Evolutionary conservation across 768 basidiomycete genomes (phyloP).

Genomic region (Boletus vinaceobasis): DNA sequence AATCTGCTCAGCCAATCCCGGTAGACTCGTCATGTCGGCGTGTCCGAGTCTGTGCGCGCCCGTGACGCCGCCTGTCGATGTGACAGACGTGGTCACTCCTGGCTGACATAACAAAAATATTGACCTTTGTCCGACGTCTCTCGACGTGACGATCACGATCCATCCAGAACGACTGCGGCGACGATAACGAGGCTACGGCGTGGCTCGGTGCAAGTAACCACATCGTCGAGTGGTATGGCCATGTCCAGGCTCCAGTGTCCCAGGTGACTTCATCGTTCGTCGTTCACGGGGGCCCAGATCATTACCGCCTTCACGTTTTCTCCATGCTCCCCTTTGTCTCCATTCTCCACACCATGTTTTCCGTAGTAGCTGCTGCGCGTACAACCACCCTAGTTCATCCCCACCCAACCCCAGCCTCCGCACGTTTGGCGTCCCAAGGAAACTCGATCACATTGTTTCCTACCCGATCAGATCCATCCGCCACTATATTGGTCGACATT

Average conservation of each 20-base stretch:
- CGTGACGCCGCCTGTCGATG: conserved; percentile 13
- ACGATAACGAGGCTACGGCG: neutral
- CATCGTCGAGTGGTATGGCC: neutral
- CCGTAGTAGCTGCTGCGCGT: conserved; percentile 12
- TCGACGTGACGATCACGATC: neutral
- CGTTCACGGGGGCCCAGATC: conserved; percentile 10
- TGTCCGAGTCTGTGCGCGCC: neutral
- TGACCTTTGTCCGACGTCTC: neutral
- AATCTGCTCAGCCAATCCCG: conserved; percentile 10
- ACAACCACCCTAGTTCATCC: conserved; percentile 9
- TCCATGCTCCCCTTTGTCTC: conserved; percentile 16
- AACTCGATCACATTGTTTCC: conserved; percentile 1
- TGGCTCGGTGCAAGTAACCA: neutral
- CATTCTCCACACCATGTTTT: conserved; percentile 14
- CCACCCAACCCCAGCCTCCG: conserved; percentile 7
- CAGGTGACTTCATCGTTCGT: neutral
- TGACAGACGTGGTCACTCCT: conserved; percentile 9
- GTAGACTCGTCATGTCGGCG: conserved; percentile 13
- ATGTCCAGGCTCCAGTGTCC: neutral
- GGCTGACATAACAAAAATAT: conserved; percentile 4
- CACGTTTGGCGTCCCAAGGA: conserved; percentile 1
- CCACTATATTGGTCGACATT: neutral
- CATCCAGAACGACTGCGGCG: conserved; percentile 2
- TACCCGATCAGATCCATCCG: conserved; percentile 21
- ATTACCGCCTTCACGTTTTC: conserved; percentile 26